These are phyloP conservation scores for Isatis tinctoria DNA, from an alignment of 345 rosid species.

Conservation along the genomic window DNA sequence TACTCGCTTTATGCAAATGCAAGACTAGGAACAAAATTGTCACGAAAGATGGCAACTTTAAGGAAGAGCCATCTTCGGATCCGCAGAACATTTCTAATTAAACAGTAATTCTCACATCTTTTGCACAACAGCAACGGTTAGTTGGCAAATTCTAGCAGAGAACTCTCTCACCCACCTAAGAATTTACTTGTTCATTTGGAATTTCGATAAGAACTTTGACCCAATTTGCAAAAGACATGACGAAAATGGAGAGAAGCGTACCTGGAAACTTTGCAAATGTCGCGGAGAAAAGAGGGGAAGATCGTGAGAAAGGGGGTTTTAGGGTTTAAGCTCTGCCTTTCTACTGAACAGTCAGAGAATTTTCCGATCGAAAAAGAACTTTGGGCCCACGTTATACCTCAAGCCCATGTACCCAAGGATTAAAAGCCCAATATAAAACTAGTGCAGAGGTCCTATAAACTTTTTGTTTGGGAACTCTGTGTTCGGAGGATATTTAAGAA, in stretches of 20 bases:
- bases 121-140: not conserved
- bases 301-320: constrained; percentile 23
- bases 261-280: constrained; percentile 6
- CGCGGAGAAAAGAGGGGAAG: constrained; percentile 1
- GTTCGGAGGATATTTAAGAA: not conserved
- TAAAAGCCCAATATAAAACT: not conserved
- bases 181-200: not conserved
- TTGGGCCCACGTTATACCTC: constrained; percentile 14
- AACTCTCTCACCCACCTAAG: not conserved
- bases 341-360: not conserved
- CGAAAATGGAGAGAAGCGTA: not conserved
- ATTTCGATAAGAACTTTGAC: not conserved
- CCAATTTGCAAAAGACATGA: not conserved
- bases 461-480: too few species aligned
- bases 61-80: not conserved
- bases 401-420: not conserved
- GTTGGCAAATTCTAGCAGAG: not conserved
- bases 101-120: not conserved
- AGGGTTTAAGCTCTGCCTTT: constrained; percentile 23
- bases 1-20: not conserved
- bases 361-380: not conserved
- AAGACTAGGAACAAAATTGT: not conserved
- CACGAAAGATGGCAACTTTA: not conserved
- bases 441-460: not conserved
- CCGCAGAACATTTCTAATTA: not conserved